phyloP scores from a whole-genome alignment of 2,329 filamentous ascomycete genomes.

The Ophiostoma tasmaniense region DNA sequence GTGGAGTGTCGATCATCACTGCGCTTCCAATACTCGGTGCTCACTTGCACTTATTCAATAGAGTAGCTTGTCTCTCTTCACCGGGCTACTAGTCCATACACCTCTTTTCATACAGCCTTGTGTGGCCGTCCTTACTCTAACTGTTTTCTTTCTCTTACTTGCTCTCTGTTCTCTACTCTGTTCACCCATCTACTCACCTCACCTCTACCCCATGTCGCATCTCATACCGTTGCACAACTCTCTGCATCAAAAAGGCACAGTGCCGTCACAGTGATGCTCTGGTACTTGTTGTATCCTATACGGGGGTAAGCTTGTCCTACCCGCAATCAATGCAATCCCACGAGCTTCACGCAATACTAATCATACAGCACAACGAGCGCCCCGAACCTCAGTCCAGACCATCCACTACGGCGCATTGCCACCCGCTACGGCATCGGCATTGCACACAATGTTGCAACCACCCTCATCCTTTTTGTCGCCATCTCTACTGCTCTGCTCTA shows the following conservation, averaged over 20 bases:
- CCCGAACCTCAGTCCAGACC: slow-evolving; percentile 53
- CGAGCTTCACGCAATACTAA: slow-evolving; percentile 28
- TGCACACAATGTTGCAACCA: slow-evolving; percentile 63
- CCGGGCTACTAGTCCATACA: neutral
- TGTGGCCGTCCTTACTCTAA: neutral
- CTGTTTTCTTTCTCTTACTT: neutral
- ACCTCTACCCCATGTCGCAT: neutral
- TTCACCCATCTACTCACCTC: neutral
- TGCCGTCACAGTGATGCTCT: slow-evolving; percentile 48
- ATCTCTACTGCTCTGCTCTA: slow-evolving; percentile 64
- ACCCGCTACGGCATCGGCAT: slow-evolving; percentile 62
- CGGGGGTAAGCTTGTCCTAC: slow-evolving; percentile 63
- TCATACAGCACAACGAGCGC: slow-evolving; percentile 60
- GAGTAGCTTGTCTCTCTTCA: neutral
- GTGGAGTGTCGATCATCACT: neutral
- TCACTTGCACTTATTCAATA: neutral
- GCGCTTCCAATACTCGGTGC: neutral
- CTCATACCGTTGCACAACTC: neutral
- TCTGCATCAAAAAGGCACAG: neutral
- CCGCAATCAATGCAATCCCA: neutral
- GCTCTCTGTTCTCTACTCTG: neutral
- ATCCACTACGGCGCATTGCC: slow-evolving; percentile 58
- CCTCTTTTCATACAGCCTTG: neutral
- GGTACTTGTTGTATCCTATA: slow-evolving; percentile 69
- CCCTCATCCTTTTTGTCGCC: slow-evolving; percentile 65